Percentiles rank a stretch among this genome's conserved stretches.
Conservation (phyloP, 108 stramenopile species). For the Skeletonema costatum region DNA sequence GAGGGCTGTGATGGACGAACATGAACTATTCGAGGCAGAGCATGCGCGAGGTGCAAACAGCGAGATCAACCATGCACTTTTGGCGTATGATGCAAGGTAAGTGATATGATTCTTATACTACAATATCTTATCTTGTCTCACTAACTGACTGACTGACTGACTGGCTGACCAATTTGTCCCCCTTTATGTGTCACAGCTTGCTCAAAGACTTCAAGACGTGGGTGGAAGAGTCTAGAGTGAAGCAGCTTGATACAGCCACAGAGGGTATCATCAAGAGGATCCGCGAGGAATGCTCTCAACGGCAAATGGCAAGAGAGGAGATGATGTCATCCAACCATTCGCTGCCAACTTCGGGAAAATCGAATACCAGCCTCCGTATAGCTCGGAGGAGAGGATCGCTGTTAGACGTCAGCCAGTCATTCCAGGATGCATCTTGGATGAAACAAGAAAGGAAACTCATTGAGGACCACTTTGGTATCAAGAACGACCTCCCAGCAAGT, state of each 20-base stretch:
- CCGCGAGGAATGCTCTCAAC: background rate
- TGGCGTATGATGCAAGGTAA: conserved; percentile 10
- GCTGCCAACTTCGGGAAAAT: background rate
- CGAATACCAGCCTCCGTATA: background rate
- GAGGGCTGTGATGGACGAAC: conserved; percentile 8
- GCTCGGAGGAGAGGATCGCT: conserved; percentile 4
- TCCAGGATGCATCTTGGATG: conserved; percentile 3
- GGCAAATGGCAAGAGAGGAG: background rate
- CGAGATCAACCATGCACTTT: background rate
- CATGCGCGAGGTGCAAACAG: background rate
- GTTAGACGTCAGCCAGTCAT: background rate
- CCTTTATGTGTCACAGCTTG: no score
- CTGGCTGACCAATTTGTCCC: no score
- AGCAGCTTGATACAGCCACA: conserved; percentile 11
- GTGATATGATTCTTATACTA: no score
- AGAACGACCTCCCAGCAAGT: background rate
- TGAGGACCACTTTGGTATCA: conserved; percentile 7
- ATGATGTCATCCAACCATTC: background rate
- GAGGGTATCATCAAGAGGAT: conserved; percentile 6
- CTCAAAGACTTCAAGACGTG: conserved; percentile 12
- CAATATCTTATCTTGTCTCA: no score
- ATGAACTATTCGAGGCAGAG: conserved; percentile 5
- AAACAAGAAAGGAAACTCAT: conserved; percentile 8
- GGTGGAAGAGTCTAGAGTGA: conserved; percentile 8
- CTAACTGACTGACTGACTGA: no score